A percentile compares a stretch with the other conserved stretches of the same genome.
Conservation (phyloP, 768 basidiomycete genomes). For the Cantharellus anzutake region DNA sequence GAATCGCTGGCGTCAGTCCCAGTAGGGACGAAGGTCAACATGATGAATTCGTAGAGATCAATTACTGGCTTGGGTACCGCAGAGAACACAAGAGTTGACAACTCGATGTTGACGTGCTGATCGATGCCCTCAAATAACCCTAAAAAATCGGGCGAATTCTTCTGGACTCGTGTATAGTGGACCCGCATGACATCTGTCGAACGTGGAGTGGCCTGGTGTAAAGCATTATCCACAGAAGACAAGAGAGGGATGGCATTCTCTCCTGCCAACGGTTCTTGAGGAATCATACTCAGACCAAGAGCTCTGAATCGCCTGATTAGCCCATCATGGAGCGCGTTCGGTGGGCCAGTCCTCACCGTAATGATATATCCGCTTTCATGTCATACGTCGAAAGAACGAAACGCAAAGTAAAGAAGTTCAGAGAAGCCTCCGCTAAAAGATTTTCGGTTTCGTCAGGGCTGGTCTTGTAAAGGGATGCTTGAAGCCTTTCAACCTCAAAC, state of each 20-base stretch:
- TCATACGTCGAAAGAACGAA: slow-evolving; percentile 67
- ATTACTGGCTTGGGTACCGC: slow-evolving; percentile 83
- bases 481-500: slow-evolving; percentile 71
- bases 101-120: slow-evolving; percentile 66
- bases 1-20: slow-evolving; percentile 8
- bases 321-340: background rate
- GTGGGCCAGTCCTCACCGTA: background rate
- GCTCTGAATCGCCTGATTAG: no score
- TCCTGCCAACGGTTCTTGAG: slow-evolving; percentile 8
- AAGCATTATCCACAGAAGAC: no score
- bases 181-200: slow-evolving; percentile 53
- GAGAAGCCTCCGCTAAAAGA: slow-evolving; percentile 54
- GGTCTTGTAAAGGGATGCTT: slow-evolving; percentile 62
- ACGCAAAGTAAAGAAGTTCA: slow-evolving; percentile 58
- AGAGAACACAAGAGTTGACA: slow-evolving; percentile 81
- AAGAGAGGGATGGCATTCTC: slow-evolving; percentile 3
- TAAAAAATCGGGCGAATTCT: slow-evolving; percentile 68
- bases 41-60: slow-evolving; percentile 86
- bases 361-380: slow-evolving; percentile 44
- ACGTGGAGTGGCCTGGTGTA: background rate
- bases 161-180: slow-evolving; percentile 61
- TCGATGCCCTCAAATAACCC: slow-evolving; percentile 67
- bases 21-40: slow-evolving; percentile 77
- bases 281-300: no score
- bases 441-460: slow-evolving; percentile 37